Conservation (phyloP, 228 moss, liverwort and hornwort species). For the Sphagnum fallax region DNA sequence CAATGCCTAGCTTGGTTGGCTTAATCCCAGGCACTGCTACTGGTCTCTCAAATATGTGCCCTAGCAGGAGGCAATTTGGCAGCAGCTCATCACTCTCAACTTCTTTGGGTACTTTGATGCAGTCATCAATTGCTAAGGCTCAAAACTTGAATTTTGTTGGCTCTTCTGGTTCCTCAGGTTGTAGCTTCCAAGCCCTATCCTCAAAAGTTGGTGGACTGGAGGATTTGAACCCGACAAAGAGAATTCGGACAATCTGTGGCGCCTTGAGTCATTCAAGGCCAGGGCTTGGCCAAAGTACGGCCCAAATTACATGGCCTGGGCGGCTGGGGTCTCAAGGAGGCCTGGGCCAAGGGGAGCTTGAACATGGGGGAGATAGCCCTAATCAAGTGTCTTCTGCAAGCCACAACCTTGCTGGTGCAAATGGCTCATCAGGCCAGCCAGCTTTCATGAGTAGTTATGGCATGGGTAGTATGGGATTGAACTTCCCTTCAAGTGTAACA, state of each 20-base stretch:
- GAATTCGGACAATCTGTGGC: slow-evolving; percentile 36
- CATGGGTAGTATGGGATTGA: slow-evolving; percentile 31
- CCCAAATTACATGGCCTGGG: slow-evolving; percentile 21
- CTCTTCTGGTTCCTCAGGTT: slow-evolving; percentile 28
- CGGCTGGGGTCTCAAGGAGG: slow-evolving; percentile 49
- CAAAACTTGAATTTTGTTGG: slow-evolving; percentile 15
- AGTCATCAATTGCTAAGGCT: slow-evolving; percentile 19
- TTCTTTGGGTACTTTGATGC: slow-evolving; percentile 27
- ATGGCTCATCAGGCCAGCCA: slow-evolving; percentile 11
- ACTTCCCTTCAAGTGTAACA: slow-evolving; percentile 40
- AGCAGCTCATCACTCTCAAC: slow-evolving; percentile 19
- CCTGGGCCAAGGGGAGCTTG: slow-evolving; percentile 43
- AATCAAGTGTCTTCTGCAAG: slow-evolving; percentile 17
- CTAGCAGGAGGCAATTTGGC: slow-evolving; percentile 34
- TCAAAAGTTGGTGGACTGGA: slow-evolving; percentile 41
- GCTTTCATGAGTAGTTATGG: slow-evolving; percentile 17
- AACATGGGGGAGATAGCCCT: slow-evolving; percentile 30
- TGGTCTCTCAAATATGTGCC: slow-evolving; percentile 32
- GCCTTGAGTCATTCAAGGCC: slow-evolving; percentile 25
- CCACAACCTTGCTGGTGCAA: slow-evolving; percentile 39
- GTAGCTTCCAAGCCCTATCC: slow-evolving; percentile 32
- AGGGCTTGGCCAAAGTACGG: slow-evolving; percentile 30
- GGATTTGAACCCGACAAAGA: slow-evolving; percentile 14
- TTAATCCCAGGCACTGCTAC: slow-evolving; percentile 35
- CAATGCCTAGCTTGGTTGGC: slow-evolving; percentile 15